Conservation (phyloP, 2,329 filamentous ascomycete species). For the Neonectria ditissima region DNA sequence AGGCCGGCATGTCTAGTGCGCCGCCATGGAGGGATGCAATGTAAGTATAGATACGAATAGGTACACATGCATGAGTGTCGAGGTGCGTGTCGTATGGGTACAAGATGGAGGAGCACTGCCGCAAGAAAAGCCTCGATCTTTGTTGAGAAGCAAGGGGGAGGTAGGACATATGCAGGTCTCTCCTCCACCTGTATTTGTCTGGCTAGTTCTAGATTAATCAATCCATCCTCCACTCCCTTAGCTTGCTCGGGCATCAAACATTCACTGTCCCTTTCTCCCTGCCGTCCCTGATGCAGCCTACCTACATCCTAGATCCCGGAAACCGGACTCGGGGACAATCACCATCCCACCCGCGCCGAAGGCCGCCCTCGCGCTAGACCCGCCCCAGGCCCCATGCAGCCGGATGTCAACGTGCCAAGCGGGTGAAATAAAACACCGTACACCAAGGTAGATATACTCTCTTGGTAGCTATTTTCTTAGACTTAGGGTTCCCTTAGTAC, state of each 20-base stretch:
- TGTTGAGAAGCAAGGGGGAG: not conserved
- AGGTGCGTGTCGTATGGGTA: not conserved
- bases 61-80: not conserved
- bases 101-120: not conserved
- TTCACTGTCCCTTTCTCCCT: not conserved
- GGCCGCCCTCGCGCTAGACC: not conserved
- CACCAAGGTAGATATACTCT: too few relatives aligned
- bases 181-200: too few relatives aligned
- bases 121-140: not conserved
- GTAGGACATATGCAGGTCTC: too few relatives aligned
- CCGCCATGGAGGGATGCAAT: not conserved
- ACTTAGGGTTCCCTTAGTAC: too few relatives aligned
- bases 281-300: not conserved
- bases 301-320: not conserved
- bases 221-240: too few relatives aligned
- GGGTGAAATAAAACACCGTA: too few relatives aligned
- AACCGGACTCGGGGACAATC: not conserved
- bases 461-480: too few relatives aligned
- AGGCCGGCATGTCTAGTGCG: not conserved
- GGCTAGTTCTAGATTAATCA: too few relatives aligned
- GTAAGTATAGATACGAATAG: too few relatives aligned
- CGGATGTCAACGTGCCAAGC: not conserved
- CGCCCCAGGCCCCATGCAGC: not conserved
- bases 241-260: not conserved
- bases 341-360: not conserved